Percentiles rank a stretch among this genome's conserved stretches.
These are phyloP conservation scores for Clarireedia paspali DNA, from an alignment of 2,329 filamentous ascomycete species.

Conservation along the genomic window DNA sequence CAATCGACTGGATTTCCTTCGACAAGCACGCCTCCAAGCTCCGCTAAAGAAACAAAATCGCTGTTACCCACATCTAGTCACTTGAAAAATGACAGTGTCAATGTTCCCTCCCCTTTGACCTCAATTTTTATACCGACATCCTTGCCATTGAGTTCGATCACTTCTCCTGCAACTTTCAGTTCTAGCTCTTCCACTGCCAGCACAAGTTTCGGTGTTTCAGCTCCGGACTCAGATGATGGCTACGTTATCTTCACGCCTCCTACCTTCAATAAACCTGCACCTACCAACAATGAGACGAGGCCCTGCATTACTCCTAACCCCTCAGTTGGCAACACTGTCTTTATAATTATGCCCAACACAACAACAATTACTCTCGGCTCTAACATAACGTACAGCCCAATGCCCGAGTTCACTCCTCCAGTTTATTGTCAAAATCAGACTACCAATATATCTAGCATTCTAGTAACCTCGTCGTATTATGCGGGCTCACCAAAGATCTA, in stretches of 20 bases:
- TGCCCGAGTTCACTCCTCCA: conserved; percentile 23
- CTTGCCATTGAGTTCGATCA: background rate
- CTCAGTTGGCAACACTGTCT: conserved; percentile 13
- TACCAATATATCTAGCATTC: background rate
- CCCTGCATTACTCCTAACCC: background rate
- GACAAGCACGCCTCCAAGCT: too few species aligned
- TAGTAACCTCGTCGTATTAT: background rate
- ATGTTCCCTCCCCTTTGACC: too few species aligned
- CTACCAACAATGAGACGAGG: background rate
- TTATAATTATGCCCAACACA: conserved; percentile 21
- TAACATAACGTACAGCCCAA: conserved; percentile 9
- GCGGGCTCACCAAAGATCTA: background rate
- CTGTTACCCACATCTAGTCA: too few species aligned
- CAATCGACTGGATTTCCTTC: too few species aligned
- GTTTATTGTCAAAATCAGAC: conserved; percentile 10
- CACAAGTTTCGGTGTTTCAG: background rate
- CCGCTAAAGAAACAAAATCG: too few species aligned
- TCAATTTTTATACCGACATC: background rate
- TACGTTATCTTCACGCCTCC: background rate
- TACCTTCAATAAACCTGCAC: background rate
- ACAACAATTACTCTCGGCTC: conserved; percentile 18
- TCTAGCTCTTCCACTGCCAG: background rate
- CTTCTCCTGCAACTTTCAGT: background rate
- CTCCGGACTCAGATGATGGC: background rate
- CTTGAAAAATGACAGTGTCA: background rate